These are phyloP conservation scores for Termitomyces sp. DNA, from an alignment of 1,284 basidiomycete genomes.

Conservation along the genomic window DNA sequence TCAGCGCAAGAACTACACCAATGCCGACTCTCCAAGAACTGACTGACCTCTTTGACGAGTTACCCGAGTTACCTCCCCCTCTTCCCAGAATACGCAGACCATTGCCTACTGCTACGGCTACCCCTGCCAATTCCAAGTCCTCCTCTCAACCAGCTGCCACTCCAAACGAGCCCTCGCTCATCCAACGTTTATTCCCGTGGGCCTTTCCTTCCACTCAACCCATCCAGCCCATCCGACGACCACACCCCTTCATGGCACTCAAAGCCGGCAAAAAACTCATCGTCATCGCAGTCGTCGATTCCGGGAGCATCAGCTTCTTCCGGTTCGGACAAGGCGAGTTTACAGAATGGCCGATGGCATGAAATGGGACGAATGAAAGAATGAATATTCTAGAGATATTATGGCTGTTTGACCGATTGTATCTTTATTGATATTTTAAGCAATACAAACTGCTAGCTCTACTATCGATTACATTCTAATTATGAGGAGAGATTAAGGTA, in stretches of 20 bases:
- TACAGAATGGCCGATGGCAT: conserved; percentile 69
- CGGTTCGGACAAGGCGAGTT: conserved; percentile 86
- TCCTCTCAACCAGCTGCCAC: not conserved
- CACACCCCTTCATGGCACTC: conserved; percentile 71
- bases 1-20: conserved; percentile 65
- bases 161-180: conserved; percentile 9
- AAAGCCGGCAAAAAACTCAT: conserved; percentile 84
- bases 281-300: conserved; percentile 87
- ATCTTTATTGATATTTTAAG: not conserved
- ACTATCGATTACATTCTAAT: not conserved
- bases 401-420: not conserved
- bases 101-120: conserved; percentile 14
- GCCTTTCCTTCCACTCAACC: conserved; percentile 28
- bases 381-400: not conserved
- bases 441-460: not conserved
- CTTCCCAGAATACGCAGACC: conserved; percentile 43
- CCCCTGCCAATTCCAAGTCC: not conserved
- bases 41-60: conserved; percentile 52
- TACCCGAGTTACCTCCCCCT: conserved; percentile 56
- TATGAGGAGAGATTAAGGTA: not conserved
- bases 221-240: conserved; percentile 26
- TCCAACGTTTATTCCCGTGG: conserved; percentile 29
- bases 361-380: conserved; percentile 3
- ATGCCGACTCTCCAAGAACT: conserved; percentile 73
- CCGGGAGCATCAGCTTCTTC: conserved; percentile 85